phyloP scores from a whole-genome alignment of 139 green algal genomes.

The Picochlorum sp. region DNA sequence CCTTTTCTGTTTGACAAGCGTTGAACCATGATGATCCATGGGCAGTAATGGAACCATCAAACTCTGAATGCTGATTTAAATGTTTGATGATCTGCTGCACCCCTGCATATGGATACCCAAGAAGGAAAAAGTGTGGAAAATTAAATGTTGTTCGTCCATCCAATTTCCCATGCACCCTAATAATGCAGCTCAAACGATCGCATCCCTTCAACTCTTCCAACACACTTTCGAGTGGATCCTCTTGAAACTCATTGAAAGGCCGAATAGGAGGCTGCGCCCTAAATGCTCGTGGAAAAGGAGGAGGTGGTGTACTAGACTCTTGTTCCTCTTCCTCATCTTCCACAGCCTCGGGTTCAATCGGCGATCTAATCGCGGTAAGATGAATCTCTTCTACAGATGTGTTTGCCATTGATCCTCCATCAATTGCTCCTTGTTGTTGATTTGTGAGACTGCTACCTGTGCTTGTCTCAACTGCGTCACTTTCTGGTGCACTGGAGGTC shows the following conservation, averaged over 20 bases:
- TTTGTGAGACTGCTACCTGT: too few relatives aligned
- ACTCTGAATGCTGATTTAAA: conserved; percentile 1
- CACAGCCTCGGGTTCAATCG: neutral
- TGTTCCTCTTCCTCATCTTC: neutral
- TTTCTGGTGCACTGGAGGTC: too few relatives aligned
- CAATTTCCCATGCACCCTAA: neutral
- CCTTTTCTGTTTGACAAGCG: conserved; percentile 4
- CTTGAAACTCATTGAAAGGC: neutral
- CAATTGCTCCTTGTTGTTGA: too few relatives aligned
- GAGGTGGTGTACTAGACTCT: neutral
- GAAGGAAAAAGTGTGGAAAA: conserved; percentile 11
- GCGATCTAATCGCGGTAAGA: neutral
- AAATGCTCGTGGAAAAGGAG: neutral
- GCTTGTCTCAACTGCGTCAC: too few relatives aligned
- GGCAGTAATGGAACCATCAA: neutral
- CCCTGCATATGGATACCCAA: conserved; percentile 3
- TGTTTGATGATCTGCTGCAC: neutral
- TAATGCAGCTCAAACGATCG: conserved; percentile 8
- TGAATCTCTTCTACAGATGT: neutral
- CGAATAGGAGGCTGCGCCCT: neutral
- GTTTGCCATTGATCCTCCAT: too few relatives aligned
- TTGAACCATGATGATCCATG: conserved; percentile 4
- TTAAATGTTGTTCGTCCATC: conserved; percentile 6
- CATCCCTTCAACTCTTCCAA: neutral
- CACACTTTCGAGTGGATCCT: conserved; percentile 3